Conservation (phyloP, 1,284 basidiomycete genomes). For the Golubevia pallescens region DNA sequence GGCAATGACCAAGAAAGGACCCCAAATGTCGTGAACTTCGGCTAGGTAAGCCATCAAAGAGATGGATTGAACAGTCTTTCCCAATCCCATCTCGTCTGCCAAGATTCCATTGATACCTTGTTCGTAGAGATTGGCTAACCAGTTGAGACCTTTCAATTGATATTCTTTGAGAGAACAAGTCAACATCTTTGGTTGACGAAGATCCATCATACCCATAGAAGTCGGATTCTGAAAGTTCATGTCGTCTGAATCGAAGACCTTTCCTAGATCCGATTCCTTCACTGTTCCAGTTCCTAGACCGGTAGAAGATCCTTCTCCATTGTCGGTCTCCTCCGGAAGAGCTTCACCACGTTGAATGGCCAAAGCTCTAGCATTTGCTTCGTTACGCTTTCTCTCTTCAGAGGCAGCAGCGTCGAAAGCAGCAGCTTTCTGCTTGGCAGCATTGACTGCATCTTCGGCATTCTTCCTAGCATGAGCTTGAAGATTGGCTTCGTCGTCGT, state of each 20-base stretch:
- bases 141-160: conserved; percentile 63
- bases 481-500: conserved; percentile 62
- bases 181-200: conserved; percentile 65
- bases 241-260: conserved; percentile 54
- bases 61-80: conserved; percentile 63
- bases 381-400: conserved; percentile 42
- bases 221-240: conserved; percentile 63
- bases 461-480: conserved; percentile 61
- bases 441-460: conserved; percentile 59
- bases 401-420: conserved; percentile 58
- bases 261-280: not conserved
- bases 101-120: conserved; percentile 41
- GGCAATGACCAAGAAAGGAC: conserved; percentile 64
- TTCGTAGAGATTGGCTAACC: conserved; percentile 65
- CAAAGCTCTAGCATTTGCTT: conserved; percentile 14
- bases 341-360: not conserved
- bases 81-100: conserved; percentile 63
- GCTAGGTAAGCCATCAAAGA: conserved; percentile 64
- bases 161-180: conserved; percentile 63
- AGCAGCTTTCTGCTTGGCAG: conserved; percentile 57
- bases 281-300: not conserved
- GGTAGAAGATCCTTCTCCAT: not conserved
- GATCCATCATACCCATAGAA: conserved; percentile 55
- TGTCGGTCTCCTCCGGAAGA: not conserved
- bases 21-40: conserved; percentile 65